Base-by-base conservation (phyloP, 2,329 filamentous ascomycete species). In the Clarireedia homoeocarpa region DNA sequence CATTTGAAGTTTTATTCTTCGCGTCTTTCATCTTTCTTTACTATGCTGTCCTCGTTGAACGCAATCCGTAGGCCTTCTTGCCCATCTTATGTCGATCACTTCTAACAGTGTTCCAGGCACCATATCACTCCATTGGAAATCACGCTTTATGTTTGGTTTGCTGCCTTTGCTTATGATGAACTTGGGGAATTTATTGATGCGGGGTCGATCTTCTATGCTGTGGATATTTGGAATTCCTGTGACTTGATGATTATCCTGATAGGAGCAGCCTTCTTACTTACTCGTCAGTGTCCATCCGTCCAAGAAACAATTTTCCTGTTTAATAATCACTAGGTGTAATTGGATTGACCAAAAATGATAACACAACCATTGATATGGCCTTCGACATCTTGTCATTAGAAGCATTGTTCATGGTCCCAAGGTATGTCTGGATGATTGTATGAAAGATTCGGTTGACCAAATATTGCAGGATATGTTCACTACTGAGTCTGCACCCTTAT, bases 351-450 rank as follows among this genome's bases (percentile, higher is more conserved):
- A 80, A 79, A 52, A 70, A 80, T 23, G 82, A 85, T 61, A 71
- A 75, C 9, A 71, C 76, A 15, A 79, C 89, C n/a, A 86, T 86
- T 48, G 86, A 94, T 58, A 77, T 86, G 3, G 85, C 90, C 0
- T 96, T 96, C 69, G 89, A 96, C 66, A 85, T 96, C n/a, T 75
- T 96, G 23, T 86, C 90, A 0, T 76, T 96, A 14, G 89, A 96
- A 70, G 91, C 90, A 0, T 77, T 96, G 9, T 92, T 96, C 69
- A 85, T 96, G 71, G 87, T 96, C 20, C 91, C 91, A 44, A 77
- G 83, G 75, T 77, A 65, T 63, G 69, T 54, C 39, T 6, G 55
- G 24, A 38, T 48, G 27, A 26, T 10, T 40, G 30, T 10, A 5
- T 4, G 27, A 26, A 6, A 50, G 24, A 9, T 47, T 58, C 65